Percentiles rank a stretch among this genome's conserved stretches.
Conservation (phyloP, 257 asterid genomes). For the Solanum verrucosum region DNA sequence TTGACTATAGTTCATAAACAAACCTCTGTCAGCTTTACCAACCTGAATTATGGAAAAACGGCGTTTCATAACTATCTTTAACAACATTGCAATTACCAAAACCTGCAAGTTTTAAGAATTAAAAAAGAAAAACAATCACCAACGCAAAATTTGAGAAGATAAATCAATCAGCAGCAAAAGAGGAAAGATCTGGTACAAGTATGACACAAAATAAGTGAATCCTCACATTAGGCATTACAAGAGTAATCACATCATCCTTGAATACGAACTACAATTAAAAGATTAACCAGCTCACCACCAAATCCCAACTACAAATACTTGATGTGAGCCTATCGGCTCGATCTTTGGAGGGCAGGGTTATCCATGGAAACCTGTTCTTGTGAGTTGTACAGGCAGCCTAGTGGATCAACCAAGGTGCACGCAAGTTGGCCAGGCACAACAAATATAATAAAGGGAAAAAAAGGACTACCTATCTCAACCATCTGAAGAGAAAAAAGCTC, state of each 20-base stretch:
- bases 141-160: neutral
- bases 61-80: slow-evolving; percentile 83
- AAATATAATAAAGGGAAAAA: neutral
- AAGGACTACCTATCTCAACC: neutral
- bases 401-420: neutral
- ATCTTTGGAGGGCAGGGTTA: neutral
- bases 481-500: neutral
- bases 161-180: neutral
- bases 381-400: neutral
- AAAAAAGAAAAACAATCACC: neutral
- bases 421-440: neutral
- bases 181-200: neutral
- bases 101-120: slow-evolving; percentile 44
- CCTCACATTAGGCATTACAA: neutral
- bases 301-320: neutral
- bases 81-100: slow-evolving; percentile 89
- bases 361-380: neutral
- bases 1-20: neutral
- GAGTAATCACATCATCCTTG: neutral
- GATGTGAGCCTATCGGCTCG: neutral
- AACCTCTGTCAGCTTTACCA: slow-evolving; percentile 9
- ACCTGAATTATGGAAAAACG: slow-evolving; percentile 95
- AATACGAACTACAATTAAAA: neutral
- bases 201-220: neutral
- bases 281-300: neutral